Evolutionary conservation across 164 flowering plant species (phyloP).

Genomic region (Chimonanthus praecox): DNA sequence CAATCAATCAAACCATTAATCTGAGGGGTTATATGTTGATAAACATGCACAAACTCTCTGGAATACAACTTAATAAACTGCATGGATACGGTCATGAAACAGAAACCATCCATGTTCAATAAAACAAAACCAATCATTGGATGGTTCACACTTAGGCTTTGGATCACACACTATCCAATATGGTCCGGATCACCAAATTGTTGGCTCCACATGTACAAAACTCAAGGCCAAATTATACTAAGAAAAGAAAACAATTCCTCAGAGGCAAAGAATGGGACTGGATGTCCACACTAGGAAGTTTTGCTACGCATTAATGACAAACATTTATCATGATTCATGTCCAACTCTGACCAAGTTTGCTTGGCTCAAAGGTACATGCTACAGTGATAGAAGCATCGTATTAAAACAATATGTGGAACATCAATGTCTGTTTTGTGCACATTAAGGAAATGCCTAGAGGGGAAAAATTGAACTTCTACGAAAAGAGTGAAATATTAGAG

Average conservation of each 20-base stretch:
- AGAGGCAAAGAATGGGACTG: background rate
- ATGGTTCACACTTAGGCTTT: background rate
- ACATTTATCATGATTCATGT: background rate
- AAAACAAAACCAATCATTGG: background rate
- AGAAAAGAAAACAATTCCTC: background rate
- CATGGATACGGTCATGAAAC: background rate
- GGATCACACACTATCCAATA: background rate
- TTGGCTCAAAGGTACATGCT: background rate
- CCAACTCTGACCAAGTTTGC: background rate
- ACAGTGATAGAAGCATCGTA: background rate
- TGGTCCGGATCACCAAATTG: background rate
- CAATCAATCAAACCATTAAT: too few relatives aligned
- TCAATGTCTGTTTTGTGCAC: background rate
- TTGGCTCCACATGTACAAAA: background rate
- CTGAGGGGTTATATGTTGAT: too few relatives aligned
- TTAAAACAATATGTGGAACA: background rate
- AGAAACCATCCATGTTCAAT: background rate
- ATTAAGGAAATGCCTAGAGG: background rate
- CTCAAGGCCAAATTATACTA: background rate
- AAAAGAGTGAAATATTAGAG: background rate
- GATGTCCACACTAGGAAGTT: too few relatives aligned
- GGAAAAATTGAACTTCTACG: background rate
- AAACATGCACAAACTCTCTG: too few relatives aligned
- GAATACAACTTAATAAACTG: background rate
- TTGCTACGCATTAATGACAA: too few relatives aligned